Evolutionary conservation across 2,329 filamentous ascomycete species (phyloP).

Genomic region (Endothia cerciana): DNA sequence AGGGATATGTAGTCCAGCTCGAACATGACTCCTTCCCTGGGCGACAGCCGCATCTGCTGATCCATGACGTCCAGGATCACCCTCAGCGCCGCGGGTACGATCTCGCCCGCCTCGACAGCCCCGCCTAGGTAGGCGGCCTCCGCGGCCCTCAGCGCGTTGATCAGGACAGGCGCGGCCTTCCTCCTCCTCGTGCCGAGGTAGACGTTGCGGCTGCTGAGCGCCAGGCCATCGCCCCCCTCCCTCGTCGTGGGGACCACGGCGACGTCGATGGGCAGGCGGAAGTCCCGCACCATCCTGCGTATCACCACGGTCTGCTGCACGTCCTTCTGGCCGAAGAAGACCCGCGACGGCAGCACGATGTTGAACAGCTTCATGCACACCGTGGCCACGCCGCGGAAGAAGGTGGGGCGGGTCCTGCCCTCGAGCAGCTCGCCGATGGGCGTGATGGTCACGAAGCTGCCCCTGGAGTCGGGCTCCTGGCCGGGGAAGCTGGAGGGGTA

Average conservation of each 20-base stretch:
- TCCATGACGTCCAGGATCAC: conserved; percentile 59
- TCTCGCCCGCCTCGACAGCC: conserved; percentile 60
- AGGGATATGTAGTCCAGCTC: conserved; percentile 93
- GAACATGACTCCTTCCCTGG: conserved; percentile 68
- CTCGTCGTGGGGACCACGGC: conserved; percentile 75
- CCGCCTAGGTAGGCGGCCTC: conserved; percentile 66
- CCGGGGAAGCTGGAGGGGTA: conserved; percentile 80
- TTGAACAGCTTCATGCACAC: conserved; percentile 95
- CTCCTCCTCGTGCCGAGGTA: conserved; percentile 82
- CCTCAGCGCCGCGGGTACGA: conserved; percentile 72
- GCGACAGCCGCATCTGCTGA: conserved; percentile 64
- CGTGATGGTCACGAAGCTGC: conserved; percentile 90
- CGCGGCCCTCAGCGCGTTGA: conserved; percentile 69
- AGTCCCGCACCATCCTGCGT: conserved; percentile 83
- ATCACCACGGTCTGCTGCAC: conserved; percentile 95
- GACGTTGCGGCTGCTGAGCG: conserved; percentile 90
- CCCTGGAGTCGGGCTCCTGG: conserved; percentile 74
- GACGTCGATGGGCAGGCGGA: conserved; percentile 77
- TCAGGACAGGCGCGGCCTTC: conserved; percentile 72
- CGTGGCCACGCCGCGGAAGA: conserved; percentile 95
- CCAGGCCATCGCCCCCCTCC: conserved; percentile 75
- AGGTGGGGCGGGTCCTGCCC: conserved; percentile 84
- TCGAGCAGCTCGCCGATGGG: conserved; percentile 82
- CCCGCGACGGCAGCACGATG: conserved; percentile 74
- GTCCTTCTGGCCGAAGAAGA: conserved; percentile 98